Percentiles rank a stretch among this genome's conserved stretches.
Conservation (phyloP, 306 rosid species). For the Castanospermum australe region DNA sequence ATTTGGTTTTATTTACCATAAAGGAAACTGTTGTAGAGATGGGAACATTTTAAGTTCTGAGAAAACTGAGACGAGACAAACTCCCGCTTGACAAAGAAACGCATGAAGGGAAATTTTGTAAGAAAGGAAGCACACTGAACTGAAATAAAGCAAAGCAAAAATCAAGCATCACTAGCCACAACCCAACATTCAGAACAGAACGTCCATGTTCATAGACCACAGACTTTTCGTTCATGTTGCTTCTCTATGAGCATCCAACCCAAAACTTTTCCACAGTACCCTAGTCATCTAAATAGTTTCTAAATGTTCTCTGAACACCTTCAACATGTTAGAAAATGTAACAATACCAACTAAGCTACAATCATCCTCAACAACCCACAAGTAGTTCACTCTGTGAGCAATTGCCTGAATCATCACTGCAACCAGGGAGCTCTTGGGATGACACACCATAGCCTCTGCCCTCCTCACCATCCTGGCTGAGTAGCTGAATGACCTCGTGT, state of each 20-base stretch:
- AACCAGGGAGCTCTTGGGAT: conserved; percentile 79
- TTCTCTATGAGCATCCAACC: conserved; percentile 21
- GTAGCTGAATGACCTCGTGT: conserved; percentile 64
- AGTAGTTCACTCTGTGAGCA: conserved; percentile 88
- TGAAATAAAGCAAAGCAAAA: conserved; percentile 15
- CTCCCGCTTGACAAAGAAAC: neutral
- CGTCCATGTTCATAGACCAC: conserved; percentile 25
- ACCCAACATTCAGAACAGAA: conserved; percentile 8
- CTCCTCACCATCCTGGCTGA: conserved; percentile 82
- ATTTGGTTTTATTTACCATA: neutral
- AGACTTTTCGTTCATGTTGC: neutral
- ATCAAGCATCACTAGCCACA: conserved; percentile 20
- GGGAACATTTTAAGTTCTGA: neutral
- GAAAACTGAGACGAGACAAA: neutral
- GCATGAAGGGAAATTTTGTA: conserved; percentile 11
- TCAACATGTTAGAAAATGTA: conserved; percentile 71
- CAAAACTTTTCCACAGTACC: neutral
- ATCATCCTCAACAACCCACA: conserved; percentile 93
- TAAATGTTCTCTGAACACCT: conserved; percentile 79
- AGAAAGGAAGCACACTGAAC: neutral
- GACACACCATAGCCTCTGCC: conserved; percentile 91
- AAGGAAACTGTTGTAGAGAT: neutral
- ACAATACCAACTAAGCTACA: conserved; percentile 86
- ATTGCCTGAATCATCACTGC: conserved; percentile 99
- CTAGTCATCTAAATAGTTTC: conserved; percentile 26